phyloP scores from a whole-genome alignment of 805 yeast genomes.

The Pichia nakasei region DNA sequence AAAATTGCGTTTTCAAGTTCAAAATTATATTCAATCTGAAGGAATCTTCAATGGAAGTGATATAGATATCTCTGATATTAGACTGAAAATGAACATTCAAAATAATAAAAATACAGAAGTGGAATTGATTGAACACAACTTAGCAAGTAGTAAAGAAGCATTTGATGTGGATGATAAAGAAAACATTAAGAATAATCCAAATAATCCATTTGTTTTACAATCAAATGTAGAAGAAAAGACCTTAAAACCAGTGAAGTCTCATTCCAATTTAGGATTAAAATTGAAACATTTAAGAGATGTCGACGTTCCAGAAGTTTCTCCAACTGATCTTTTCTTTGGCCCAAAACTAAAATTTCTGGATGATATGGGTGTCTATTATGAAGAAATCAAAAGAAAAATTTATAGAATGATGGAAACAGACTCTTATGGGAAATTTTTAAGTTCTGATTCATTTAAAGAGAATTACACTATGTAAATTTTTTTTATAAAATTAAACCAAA shows the following conservation, averaged over 20 bases:
- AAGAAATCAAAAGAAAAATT: conserved; percentile 41
- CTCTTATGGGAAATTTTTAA: conserved; percentile 62
- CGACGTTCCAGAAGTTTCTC: conserved; percentile 17
- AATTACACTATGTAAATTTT: conserved; percentile 13
- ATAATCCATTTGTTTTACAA: background rate
- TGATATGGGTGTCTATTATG: conserved; percentile 35
- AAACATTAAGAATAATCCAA: background rate
- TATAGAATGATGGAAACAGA: conserved; percentile 60
- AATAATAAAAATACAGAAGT: background rate
- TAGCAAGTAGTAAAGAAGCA: background rate
- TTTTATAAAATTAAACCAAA: too few species aligned
- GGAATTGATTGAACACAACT: background rate
- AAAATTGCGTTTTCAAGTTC: conserved; percentile 12
- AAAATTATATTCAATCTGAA: conserved; percentile 1
- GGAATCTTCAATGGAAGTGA: conserved; percentile 1
- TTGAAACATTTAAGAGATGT: conserved; percentile 4
- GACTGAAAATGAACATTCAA: background rate
- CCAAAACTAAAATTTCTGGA: conserved; percentile 30
- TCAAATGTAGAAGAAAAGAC: background rate
- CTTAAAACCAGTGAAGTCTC: background rate
- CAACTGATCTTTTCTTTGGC: conserved; percentile 26
- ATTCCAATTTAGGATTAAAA: background rate
- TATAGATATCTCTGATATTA: conserved; percentile 2
- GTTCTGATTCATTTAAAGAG: conserved; percentile 31
- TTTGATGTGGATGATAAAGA: background rate